Base-by-base conservation (phyloP, 2,329 filamentous ascomycete species). In the Colletotrichum phormii region DNA sequence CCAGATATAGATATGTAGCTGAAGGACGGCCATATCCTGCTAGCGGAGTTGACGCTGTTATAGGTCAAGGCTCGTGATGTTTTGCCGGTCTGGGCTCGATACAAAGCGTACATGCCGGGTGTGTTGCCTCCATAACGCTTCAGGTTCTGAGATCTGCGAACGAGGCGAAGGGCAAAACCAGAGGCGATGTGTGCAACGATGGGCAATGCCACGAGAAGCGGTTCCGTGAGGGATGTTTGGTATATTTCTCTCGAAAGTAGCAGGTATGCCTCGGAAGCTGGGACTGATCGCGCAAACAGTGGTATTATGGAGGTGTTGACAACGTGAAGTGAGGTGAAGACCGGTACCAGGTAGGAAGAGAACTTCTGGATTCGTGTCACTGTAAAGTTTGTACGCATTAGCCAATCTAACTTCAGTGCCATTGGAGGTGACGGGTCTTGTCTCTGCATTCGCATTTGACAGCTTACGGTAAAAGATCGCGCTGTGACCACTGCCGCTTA, bases 231-330 rank as follows among this genome's bases (percentile, higher is more conserved):
- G 2, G 92, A 88, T 1, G 94, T 95, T 82, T 98, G 96, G 85
- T 98, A 98, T 81, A 97, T 91, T 61, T 97, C 95, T 74, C 96
- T 91, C 33, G 95, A 95, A 81, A 98, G 94, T 75, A 98, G 92
- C 61, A 98, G 91, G 82, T 95, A 97, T 62, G 91, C 91, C 80
- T 98, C 95, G 73, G 93, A 93, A 64, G 91, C 89, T 9, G 92
- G 85, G 7, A 97, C 89, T 58, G 93, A 94, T 70, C 88, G 89
- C 53, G 93, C 94, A 62, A 92, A 77, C 49, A 97, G 89, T 0
- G 95, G 95, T 75, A 97, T 92, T 55, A 97, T 81, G 8, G 94
- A 94, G 42, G 94, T 96, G 77, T 95, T 97, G 78, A 91, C 88
- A 74, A 97, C 86, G 84, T 97, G 95, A 70, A 97, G 87, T 35